Conservation (phyloP, 129 eudicot species). For the Saposhnikovia divaricata region DNA sequence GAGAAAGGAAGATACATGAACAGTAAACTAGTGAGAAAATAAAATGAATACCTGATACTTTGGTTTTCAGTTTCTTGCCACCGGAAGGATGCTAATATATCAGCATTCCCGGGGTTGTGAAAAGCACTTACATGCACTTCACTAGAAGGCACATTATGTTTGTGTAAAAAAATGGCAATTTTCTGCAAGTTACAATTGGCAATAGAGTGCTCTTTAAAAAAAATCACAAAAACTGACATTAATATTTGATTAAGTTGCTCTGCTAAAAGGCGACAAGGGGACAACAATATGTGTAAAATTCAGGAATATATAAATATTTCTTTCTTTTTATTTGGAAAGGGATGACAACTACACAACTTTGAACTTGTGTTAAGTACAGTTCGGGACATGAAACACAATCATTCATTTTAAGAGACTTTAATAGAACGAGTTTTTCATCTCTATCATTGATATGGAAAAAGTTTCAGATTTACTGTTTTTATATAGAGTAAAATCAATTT, state of each 20-base stretch:
- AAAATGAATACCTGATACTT: background rate
- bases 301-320: background rate
- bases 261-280: background rate
- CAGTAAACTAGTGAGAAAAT: background rate
- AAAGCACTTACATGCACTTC: background rate
- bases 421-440: too few relatives aligned
- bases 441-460: too few relatives aligned
- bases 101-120: background rate
- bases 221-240: background rate
- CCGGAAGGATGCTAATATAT: background rate
- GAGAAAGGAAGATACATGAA: background rate
- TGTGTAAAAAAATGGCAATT: background rate
- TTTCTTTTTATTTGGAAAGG: background rate
- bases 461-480: too few relatives aligned
- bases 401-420: too few relatives aligned
- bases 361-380: too few relatives aligned
- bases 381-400: too few relatives aligned
- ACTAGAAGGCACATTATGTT: background rate
- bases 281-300: background rate
- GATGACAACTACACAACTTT: background rate
- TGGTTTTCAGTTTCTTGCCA: background rate
- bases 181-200: background rate
- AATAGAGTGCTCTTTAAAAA: background rate
- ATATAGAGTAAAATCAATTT: too few relatives aligned
- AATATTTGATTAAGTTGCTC: background rate